Percentiles rank a stretch among this genome's conserved stretches.
Conservation (phyloP, 2,329 filamentous ascomycete species). For the Metarhizium sp. region DNA sequence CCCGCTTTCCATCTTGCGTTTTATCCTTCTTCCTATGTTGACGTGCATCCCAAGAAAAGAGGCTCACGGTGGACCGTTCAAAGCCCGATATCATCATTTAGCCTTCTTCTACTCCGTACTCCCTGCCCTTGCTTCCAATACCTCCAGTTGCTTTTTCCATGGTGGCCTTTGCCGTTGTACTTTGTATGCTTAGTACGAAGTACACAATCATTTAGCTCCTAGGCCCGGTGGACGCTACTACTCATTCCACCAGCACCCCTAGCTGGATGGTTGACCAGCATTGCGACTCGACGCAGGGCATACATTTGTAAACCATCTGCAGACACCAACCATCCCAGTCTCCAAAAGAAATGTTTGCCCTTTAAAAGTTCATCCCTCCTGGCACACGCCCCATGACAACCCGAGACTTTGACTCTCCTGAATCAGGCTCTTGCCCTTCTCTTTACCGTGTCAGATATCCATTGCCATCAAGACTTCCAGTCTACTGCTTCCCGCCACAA, state of each 20-base stretch:
- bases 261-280: constrained; percentile 2
- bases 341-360: constrained; percentile 24
- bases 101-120: not conserved
- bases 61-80: not conserved
- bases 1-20: not conserved
- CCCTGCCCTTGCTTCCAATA: constrained; percentile 2
- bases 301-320: constrained; percentile 14
- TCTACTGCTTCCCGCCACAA: constrained; percentile 7
- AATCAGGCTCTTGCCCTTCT: constrained; percentile 14
- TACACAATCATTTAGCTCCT: not conserved
- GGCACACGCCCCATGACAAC: constrained; percentile 14
- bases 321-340: constrained; percentile 17
- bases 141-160: constrained; percentile 5
- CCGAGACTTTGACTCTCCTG: constrained; percentile 20
- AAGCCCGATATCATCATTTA: not conserved
- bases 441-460: not conserved
- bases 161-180: constrained; percentile 3
- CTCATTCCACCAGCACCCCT: not conserved
- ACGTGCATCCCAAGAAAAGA: not conserved
- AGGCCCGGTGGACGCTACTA: not conserved
- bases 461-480: constrained; percentile 7
- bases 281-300: constrained; percentile 4
- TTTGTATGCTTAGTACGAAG: not conserved
- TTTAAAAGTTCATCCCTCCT: constrained; percentile 14
- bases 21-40: not conserved